Percentiles rank a stretch among this genome's conserved stretches.
These are phyloP conservation scores for Cyberlindnera petersonii DNA, from an alignment of 805 yeast genomes.

Conservation along the genomic window DNA sequence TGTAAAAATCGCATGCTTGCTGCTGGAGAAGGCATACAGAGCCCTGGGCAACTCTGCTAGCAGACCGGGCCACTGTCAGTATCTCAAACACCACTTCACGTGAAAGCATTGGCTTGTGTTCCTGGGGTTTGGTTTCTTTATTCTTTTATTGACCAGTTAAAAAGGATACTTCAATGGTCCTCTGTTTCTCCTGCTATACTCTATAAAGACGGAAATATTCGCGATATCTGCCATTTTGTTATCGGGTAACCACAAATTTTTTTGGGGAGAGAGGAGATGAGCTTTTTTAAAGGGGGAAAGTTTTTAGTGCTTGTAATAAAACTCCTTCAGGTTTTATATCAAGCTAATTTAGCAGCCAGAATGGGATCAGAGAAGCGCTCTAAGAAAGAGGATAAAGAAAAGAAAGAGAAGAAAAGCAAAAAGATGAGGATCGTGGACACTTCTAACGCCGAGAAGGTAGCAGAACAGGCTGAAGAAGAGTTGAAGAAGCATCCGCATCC, in stretches of 20 bases:
- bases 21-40: slow-evolving; percentile 9
- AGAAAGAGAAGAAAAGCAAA: slow-evolving; percentile 38
- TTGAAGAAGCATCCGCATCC: slow-evolving; percentile 46
- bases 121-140: too few species aligned
- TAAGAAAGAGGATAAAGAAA: slow-evolving; percentile 12
- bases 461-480: slow-evolving; percentile 61
- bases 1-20: slow-evolving; percentile 20
- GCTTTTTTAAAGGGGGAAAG: too few species aligned
- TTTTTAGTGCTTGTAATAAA: too few species aligned
- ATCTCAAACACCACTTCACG: slow-evolving; percentile 21
- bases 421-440: slow-evolving; percentile 46
- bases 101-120: slow-evolving; percentile 8
- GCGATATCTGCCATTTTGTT: slow-evolving; percentile 3
- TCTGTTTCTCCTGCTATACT: too few species aligned
- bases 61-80: slow-evolving; percentile 19
- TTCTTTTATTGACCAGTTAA: too few species aligned
- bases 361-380: slow-evolving; percentile 16
- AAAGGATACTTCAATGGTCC: too few species aligned
- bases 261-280: too few species aligned
- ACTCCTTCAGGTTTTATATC: not conserved
- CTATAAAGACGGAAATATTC: not conserved
- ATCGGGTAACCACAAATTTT: slow-evolving; percentile 5
- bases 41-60: slow-evolving; percentile 15
- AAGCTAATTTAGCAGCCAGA: slow-evolving; percentile 20
- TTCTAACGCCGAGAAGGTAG: slow-evolving; percentile 59